Evolutionary conservation across 73 alveolate species (phyloP).

Genomic region (Effrenium voratum): DNA sequence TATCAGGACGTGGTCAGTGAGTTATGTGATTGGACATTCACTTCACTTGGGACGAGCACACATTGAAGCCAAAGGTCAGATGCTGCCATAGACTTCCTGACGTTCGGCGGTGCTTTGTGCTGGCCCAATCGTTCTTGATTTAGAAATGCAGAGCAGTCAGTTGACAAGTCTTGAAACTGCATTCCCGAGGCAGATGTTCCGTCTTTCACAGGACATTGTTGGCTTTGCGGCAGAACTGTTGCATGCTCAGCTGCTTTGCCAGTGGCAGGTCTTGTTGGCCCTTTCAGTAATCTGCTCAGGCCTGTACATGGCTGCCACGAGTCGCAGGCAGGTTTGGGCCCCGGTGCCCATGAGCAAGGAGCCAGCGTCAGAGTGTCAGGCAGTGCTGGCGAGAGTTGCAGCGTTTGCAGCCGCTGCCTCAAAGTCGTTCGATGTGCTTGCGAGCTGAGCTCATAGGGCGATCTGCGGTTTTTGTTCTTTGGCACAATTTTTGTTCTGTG

Average conservation of each 20-base stretch:
- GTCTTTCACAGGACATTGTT: not conserved
- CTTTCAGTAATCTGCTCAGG: not conserved
- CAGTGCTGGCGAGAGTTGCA: constrained; percentile 11
- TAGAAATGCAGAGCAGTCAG: too few species aligned
- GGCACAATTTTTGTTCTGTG: too few species aligned
- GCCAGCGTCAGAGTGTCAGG: not conserved
- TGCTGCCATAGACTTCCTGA: not conserved
- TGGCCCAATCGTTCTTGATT: too few species aligned
- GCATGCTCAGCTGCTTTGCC: not conserved
- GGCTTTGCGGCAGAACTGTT: constrained; percentile 36
- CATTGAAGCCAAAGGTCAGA: too few species aligned
- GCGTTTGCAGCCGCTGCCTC: constrained; percentile 16
- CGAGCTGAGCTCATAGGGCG: too few species aligned
- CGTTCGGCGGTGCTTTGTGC: constrained; percentile 22
- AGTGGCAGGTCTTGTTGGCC: not conserved
- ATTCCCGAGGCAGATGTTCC: constrained; percentile 18
- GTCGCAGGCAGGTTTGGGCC: constrained; percentile 62
- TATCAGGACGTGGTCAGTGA: too few species aligned
- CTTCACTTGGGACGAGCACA: too few species aligned
- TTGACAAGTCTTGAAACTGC: too few species aligned
- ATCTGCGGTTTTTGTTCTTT: too few species aligned
- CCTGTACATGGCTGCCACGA: constrained; percentile 70
- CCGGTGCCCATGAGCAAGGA: not conserved
- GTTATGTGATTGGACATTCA: too few species aligned
- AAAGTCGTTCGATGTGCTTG: not conserved